Percentiles rank a stretch among this genome's conserved stretches.
phyloP scores from a whole-genome alignment of 306 rosid genomes.

The Acacia crassicarpa region DNA sequence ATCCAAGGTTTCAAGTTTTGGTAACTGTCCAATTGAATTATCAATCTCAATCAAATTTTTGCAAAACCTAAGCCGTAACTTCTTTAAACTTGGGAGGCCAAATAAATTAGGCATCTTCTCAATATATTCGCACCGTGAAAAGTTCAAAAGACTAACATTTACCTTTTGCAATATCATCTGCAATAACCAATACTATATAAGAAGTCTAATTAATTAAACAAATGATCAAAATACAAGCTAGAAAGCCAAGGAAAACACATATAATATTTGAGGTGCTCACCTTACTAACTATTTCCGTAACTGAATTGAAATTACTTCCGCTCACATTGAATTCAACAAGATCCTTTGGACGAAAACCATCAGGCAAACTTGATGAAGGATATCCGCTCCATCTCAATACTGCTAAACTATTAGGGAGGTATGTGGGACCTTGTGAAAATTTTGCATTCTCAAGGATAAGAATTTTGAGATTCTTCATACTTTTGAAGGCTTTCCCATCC shows the following conservation, averaged over 20 bases:
- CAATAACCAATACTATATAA: background rate
- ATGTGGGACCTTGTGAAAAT: background rate
- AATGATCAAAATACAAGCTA: too few species aligned
- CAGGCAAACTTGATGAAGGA: constrained; percentile 20
- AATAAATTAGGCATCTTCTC: too few species aligned
- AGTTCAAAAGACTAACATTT: background rate
- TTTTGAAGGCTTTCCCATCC: background rate
- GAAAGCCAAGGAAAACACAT: too few species aligned
- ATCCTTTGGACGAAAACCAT: background rate
- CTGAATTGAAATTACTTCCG: background rate
- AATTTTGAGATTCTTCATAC: constrained; percentile 9
- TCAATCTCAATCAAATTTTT: too few species aligned
- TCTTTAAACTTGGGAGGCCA: too few species aligned
- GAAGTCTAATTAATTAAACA: too few species aligned
- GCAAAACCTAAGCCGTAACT: too few species aligned
- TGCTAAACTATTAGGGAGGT: constrained; percentile 11
- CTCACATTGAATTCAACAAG: constrained; percentile 17
- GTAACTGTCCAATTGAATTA: too few species aligned
- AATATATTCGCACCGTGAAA: background rate
- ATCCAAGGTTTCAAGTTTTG: too few species aligned
- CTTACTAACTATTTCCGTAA: background rate
- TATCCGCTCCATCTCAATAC: constrained; percentile 15
- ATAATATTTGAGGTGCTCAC: background rate
- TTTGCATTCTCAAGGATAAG: background rate
- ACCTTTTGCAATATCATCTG: background rate